A percentile compares a stretch with the other conserved stretches of the same genome.
Evolutionary conservation across 495 filamentous ascomycete species (phyloP).

Genomic region (Baudoinia panamericana): DNA sequence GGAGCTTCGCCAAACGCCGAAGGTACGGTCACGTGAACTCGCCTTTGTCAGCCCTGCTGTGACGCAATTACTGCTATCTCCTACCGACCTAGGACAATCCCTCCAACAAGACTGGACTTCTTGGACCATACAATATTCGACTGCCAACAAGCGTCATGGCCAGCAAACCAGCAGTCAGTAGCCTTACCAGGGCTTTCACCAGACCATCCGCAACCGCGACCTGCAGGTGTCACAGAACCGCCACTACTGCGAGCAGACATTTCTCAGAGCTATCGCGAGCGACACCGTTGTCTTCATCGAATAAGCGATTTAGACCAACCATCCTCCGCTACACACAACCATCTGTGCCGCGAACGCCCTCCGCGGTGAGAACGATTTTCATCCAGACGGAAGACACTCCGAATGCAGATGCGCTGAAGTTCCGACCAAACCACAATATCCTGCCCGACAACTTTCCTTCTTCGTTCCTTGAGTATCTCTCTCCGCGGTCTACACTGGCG

Average conservation of each 20-base stretch:
- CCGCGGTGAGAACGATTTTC: slow-evolving; percentile 61
- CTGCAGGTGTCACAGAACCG: too few relatives aligned
- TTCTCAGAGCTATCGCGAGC: slow-evolving; percentile 13
- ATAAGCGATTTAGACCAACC: slow-evolving; percentile 9
- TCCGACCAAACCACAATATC: slow-evolving; percentile 73
- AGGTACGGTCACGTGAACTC: too few relatives aligned
- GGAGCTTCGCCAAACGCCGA: too few relatives aligned
- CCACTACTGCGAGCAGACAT: slow-evolving; percentile 1
- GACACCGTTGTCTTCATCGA: slow-evolving; percentile 9
- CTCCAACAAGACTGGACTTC: too few relatives aligned
- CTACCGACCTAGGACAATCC: too few relatives aligned
- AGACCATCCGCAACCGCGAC: slow-evolving; percentile 9
- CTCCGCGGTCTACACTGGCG: slow-evolving; percentile 72
- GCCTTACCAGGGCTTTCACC: slow-evolving; percentile 9
- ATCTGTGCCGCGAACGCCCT: not conserved
- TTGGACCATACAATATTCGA: too few relatives aligned
- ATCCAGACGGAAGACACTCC: slow-evolving; percentile 94
- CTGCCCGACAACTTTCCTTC: slow-evolving; percentile 58
- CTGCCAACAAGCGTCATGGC: too few relatives aligned
- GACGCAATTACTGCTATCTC: too few relatives aligned
- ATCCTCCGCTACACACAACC: slow-evolving; percentile 4
- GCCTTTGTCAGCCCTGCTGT: too few relatives aligned
- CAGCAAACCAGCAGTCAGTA: slow-evolving; percentile 14
- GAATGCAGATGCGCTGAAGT: slow-evolving; percentile 86
- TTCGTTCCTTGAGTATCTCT: slow-evolving; percentile 81